phyloP scores from a whole-genome alignment of 345 rosid genomes.

The Eucalyptus marginata region DNA sequence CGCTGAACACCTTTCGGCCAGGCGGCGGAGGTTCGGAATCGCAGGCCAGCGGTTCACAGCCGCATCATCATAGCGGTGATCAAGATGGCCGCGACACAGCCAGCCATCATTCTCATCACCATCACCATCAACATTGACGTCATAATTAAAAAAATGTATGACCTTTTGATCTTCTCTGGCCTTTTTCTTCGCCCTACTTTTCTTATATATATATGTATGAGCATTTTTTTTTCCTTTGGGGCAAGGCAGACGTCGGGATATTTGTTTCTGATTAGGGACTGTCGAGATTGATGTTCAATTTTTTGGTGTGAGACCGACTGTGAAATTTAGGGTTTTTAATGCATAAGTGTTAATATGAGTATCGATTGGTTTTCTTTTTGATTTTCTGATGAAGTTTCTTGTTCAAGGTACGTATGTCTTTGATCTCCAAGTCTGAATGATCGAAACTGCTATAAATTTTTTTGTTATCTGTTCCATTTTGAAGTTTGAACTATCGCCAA shows the following conservation, averaged over 20 bases:
- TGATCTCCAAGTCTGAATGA: neutral
- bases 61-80: neutral
- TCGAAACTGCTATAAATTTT: neutral
- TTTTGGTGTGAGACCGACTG: neutral
- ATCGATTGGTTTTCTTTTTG: neutral
- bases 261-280: neutral
- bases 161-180: neutral
- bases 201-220: neutral
- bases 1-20: conserved; percentile 52
- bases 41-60: neutral
- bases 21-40: neutral
- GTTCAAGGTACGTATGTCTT: neutral
- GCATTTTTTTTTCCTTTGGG: neutral
- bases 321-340: neutral
- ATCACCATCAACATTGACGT: neutral
- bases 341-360: neutral
- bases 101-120: neutral
- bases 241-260: neutral
- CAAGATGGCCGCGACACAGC: neutral
- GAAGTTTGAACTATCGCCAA: neutral
- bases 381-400: neutral
- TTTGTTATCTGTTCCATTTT: neutral
- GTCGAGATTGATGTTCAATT: neutral
- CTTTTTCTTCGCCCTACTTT: neutral
- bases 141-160: neutral